These are phyloP conservation scores for Kalanchoe fedtschenkoi DNA, from an alignment of 164 flowering plant genomes.

Conservation along the genomic window DNA sequence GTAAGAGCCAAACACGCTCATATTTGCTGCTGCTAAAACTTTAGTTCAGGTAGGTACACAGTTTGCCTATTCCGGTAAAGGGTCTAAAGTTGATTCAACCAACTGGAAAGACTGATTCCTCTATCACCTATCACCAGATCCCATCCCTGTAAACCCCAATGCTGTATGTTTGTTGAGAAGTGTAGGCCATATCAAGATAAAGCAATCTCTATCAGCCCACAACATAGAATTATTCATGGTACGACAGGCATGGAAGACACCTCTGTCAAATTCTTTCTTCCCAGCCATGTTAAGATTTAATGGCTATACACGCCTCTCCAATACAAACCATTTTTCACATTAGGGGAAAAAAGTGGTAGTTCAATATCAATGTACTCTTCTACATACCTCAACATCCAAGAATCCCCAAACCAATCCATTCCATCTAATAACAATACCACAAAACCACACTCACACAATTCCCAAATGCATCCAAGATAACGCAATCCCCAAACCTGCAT, in stretches of 20 bases:
- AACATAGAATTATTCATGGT: neutral
- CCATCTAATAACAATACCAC: neutral
- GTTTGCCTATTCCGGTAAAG: too few species aligned
- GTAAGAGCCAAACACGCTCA: too few species aligned
- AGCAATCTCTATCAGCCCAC: neutral
- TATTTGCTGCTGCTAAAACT: too few species aligned
- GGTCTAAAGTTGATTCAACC: too few species aligned
- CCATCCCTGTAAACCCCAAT: neutral
- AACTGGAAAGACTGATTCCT: too few species aligned
- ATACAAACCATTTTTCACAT: neutral
- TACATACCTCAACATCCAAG: neutral
- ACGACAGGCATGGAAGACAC: neutral
- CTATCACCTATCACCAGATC: too few species aligned
- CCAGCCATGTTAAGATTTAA: neutral
- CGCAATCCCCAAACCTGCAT: neutral
- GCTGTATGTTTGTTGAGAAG: neutral
- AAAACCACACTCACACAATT: neutral
- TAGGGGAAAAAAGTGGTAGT: neutral
- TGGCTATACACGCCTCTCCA: neutral
- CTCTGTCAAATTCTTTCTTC: too few species aligned
- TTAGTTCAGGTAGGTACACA: too few species aligned
- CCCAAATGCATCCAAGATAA: too few species aligned
- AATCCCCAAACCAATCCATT: too few species aligned
- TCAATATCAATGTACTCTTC: neutral
- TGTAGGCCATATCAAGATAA: neutral